Evolutionary conservation across 176 grass and related monocot species (phyloP).

Genomic region (Echinochloa phyllopogon): DNA sequence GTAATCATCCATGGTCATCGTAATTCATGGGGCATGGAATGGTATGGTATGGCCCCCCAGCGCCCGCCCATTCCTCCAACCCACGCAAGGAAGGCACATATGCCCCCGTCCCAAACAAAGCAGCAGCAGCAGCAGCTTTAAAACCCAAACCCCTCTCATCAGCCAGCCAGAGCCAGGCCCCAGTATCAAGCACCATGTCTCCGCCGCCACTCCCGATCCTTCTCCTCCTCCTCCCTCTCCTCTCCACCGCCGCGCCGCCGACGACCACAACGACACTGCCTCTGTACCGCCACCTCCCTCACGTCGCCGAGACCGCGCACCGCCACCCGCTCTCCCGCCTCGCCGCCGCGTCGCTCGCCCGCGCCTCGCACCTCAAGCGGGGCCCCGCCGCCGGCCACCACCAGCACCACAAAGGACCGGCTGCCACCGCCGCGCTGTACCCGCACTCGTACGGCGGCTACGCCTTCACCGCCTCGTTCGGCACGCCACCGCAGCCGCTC

Average conservation of each 20-base stretch:
- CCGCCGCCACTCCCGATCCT: background rate
- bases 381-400: too few species aligned
- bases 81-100: constrained; percentile 38
- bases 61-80: background rate
- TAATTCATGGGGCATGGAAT: background rate
- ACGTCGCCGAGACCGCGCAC: background rate
- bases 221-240: constrained; percentile 1
- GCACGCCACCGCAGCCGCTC: constrained; percentile 66
- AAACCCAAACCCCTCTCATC: constrained; percentile 40
- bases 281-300: constrained; percentile 44
- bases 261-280: constrained; percentile 5
- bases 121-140: background rate
- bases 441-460: constrained; percentile 92
- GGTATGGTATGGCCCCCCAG: too few species aligned
- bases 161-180: too few species aligned
- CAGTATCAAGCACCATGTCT: background rate
- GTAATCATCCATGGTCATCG: background rate
- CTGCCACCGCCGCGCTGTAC: constrained; percentile 40
- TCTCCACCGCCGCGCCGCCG: constrained; percentile 5
- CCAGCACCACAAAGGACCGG: background rate
- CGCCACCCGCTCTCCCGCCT: constrained; percentile 54
- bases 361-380: constrained; percentile 53
- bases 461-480: constrained; percentile 71
- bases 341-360: constrained; percentile 55
- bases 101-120: background rate